Conservation (phyloP, 768 basidiomycete species). For the Lyophyllum shimeji region DNA sequence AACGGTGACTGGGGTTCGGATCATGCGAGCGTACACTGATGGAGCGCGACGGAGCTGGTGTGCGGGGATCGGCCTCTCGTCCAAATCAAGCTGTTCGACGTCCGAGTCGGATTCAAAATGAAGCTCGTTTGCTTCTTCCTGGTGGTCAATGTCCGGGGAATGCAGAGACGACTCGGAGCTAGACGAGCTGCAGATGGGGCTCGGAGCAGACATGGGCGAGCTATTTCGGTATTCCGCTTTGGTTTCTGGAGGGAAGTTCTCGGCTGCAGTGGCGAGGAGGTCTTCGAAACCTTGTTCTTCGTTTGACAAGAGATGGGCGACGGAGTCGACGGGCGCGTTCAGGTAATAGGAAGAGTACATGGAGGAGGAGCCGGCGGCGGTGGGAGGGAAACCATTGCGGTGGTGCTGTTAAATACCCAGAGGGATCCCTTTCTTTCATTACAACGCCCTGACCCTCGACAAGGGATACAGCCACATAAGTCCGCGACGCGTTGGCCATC, state of each 20-base stretch:
- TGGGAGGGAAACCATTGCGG: constrained; percentile 4
- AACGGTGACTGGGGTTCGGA: not conserved
- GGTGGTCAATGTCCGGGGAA: not conserved
- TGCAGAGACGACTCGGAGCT: constrained; percentile 5
- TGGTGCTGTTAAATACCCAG: constrained; percentile 10
- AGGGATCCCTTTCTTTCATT: constrained; percentile 11
- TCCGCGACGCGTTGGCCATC: constrained; percentile 13
- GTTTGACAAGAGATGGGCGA: constrained; percentile 14
- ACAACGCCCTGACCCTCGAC: constrained; percentile 3
- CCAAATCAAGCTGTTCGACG: constrained; percentile 2
- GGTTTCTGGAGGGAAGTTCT: constrained; percentile 9
- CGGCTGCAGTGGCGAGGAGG: constrained; percentile 8
- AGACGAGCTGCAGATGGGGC: constrained; percentile 9
- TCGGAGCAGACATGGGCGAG: constrained; percentile 1
- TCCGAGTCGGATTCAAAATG: constrained; percentile 7
- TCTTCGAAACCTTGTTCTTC: constrained; percentile 21
- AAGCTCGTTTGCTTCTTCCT: not conserved
- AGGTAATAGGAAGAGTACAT: constrained; percentile 11
- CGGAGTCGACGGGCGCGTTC: constrained; percentile 12
- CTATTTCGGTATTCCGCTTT: not conserved
- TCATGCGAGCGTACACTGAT: not conserved
- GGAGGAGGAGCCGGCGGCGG: not conserved
- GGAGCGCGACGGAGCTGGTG: not conserved
- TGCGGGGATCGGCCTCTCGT: not conserved
- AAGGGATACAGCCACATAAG: constrained; percentile 7